A percentile compares a stretch with the other conserved stretches of the same genome.
Evolutionary conservation across 306 rosid species (phyloP).

Genomic region (Fragaria iinumae): DNA sequence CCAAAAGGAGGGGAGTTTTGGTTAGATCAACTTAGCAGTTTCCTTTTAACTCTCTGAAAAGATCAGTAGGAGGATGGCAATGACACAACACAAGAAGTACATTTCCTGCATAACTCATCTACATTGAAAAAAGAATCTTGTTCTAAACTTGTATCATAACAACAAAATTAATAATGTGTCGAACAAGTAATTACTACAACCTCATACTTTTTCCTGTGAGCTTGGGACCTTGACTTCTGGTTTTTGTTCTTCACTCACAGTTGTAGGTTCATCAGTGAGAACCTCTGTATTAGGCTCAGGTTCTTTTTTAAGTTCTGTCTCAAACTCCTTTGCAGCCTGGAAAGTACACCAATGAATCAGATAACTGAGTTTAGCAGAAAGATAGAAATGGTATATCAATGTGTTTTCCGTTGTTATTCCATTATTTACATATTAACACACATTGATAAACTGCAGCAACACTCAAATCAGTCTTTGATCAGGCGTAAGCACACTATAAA

Average conservation of each 20-base stretch:
- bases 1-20: neutral
- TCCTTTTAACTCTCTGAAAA: neutral
- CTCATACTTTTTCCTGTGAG: conserved; percentile 71
- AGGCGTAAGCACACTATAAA: neutral
- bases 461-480: neutral
- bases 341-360: conserved; percentile 23
- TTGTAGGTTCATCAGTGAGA: conserved; percentile 43
- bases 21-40: neutral
- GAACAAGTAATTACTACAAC: conserved; percentile 20
- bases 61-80: neutral
- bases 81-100: neutral
- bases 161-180: neutral
- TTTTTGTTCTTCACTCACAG: conserved; percentile 54
- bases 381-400: neutral
- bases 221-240: conserved; percentile 55
- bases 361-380: no score
- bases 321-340: conserved; percentile 98
- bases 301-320: conserved; percentile 77
- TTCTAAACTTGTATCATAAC: conserved; percentile 8
- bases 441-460: neutral
- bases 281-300: conserved; percentile 48
- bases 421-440: neutral
- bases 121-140: neutral
- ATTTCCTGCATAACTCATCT: conserved; percentile 16
- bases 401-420: neutral